These are phyloP conservation scores for Grosmannia serpens DNA, from an alignment of 2,329 filamentous ascomycete genomes.

Conservation along the genomic window DNA sequence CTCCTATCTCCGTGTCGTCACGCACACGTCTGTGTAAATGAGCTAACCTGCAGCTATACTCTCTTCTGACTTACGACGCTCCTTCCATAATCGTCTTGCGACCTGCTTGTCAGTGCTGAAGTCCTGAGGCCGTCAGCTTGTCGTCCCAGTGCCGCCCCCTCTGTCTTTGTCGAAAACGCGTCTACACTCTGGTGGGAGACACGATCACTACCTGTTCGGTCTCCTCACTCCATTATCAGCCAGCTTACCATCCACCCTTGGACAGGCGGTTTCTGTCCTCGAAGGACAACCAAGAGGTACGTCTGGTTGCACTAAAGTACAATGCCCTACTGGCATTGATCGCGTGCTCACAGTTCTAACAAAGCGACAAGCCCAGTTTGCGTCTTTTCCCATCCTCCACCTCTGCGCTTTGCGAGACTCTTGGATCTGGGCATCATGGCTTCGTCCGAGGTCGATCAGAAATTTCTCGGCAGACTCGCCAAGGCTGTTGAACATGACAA, in stretches of 20 bases:
- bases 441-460: constrained; percentile 93
- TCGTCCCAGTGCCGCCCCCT: too few species aligned
- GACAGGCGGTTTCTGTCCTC: too few species aligned
- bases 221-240: too few species aligned
- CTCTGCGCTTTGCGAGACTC: background rate
- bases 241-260: too few species aligned
- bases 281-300: too few species aligned
- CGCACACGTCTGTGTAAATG: background rate
- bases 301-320: background rate
- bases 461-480: constrained; percentile 85
- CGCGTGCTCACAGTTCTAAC: background rate
- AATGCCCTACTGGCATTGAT: background rate
- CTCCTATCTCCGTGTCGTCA: background rate
- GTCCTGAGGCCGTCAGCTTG: background rate
- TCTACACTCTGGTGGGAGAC: too few species aligned
- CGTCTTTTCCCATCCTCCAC: background rate
- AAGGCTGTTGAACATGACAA: constrained; percentile 67
- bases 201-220: too few species aligned
- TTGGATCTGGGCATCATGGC: constrained; percentile 51
- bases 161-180: too few species aligned
- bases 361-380: background rate
- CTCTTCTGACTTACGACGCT: background rate
- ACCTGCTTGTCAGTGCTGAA: background rate
- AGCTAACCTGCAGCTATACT: background rate
- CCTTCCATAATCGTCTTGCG: background rate